phyloP scores from a whole-genome alignment of 495 filamentous ascomycete genomes.

The Talaromyces borbonicus region DNA sequence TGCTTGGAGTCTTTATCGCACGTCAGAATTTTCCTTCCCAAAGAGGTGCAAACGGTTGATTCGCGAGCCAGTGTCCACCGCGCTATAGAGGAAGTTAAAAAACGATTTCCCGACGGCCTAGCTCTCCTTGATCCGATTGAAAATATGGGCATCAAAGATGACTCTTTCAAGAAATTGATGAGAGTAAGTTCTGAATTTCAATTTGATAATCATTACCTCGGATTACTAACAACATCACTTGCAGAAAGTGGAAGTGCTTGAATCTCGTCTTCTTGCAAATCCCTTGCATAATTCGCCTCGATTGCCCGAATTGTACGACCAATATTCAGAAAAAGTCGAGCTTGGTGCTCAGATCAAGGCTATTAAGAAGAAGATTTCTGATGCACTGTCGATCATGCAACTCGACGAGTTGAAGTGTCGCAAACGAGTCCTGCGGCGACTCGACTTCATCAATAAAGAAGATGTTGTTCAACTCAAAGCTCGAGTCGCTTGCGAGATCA shows the following conservation, averaged over 20 bases:
- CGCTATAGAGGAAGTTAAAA: constrained; percentile 60
- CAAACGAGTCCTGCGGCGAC: constrained; percentile 91
- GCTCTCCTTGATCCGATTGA: constrained; percentile 85
- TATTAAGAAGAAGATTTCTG: constrained; percentile 74
- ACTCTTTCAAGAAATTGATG: constrained; percentile 83
- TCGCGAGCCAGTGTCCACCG: constrained; percentile 57
- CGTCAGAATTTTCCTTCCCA: constrained; percentile 67
- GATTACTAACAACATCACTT: constrained; percentile 8
- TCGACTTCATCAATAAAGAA: constrained; percentile 87
- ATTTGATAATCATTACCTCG: not conserved
- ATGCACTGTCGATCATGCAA: constrained; percentile 77
- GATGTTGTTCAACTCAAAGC: constrained; percentile 95
- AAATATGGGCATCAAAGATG: constrained; percentile 87
- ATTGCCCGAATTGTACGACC: constrained; percentile 69
- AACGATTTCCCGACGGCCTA: constrained; percentile 87
- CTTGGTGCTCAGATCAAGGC: constrained; percentile 67
- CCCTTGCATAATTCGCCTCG: constrained; percentile 83
- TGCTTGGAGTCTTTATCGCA: constrained; percentile 72
- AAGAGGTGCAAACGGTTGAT: constrained; percentile 53
- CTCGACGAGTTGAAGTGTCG: constrained; percentile 91
- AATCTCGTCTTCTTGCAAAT: constrained; percentile 80
- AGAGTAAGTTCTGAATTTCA: constrained; percentile 40
- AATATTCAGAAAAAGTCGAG: constrained; percentile 73
- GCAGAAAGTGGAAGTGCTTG: constrained; percentile 90
- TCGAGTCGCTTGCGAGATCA: constrained; percentile 94